Base-by-base conservation (phyloP, 169 alveolate genomes). In the Eimeria praecox region DNA sequence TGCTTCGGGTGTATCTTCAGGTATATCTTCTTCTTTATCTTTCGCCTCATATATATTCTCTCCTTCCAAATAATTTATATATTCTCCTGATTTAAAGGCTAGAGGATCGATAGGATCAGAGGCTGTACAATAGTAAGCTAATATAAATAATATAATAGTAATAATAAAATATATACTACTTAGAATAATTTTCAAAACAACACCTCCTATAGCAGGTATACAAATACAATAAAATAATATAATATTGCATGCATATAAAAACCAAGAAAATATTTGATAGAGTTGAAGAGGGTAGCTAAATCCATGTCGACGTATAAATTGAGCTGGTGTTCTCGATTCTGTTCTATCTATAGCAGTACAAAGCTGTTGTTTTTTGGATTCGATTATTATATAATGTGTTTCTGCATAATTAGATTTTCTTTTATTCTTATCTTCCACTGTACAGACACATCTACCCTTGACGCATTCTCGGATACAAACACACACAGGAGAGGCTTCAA, bases 41-140 rank as follows among this genome's bases (percentile, higher is more conserved):
- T 16, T 33, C 46, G 40, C 16, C 38, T 16, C 83, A 10, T 20
- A 40, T 9, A 69, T 24, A 16, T 66, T 27, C 1, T 54, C 83
- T 8, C 64, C 71, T 14, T n/a, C 69, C 4, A 44, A 16, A 86
- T 54, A 14, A 5, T 44, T 30, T n/a, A 42, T 6, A 46, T 16
- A 94, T 9, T 94, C 90, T 16, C 94, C 96, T 9, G 94, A 73
- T 6, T 9, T n/a, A 49, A 94, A 94, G 24, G 94, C 94, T 35
- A 86, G 5, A n/a, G 92, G 95, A 49, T 95, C 97, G 35, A 89
- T 89, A 1, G 97, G 97, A 46, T 95, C 95, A 14, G 44, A 35
- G 0, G 87, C 24, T 0, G 97, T 88, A 20, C 92, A 80, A 33
- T 27, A 18, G 69, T 80, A 95, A 1, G 92, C 95, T 35, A 56